Conservation (phyloP, 208 protist species). For the Wallacemonas sp. region DNA sequence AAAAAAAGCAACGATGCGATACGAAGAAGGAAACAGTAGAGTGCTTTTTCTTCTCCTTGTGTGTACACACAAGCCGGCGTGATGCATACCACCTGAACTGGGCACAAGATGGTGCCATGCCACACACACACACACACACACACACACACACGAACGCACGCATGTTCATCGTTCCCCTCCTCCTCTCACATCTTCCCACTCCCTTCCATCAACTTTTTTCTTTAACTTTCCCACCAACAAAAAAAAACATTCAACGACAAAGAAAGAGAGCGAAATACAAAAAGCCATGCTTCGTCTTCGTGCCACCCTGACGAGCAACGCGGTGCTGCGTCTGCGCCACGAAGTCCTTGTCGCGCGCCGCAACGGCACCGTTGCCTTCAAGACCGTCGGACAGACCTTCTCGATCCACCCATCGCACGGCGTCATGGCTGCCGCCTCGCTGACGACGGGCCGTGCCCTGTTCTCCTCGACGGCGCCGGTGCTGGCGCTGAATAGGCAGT, state of each 20-base stretch:
- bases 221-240: not conserved
- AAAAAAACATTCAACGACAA: not conserved
- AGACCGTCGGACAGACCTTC: not conserved
- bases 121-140: no score
- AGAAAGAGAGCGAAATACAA: not conserved
- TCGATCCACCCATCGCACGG: not conserved
- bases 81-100: no score
- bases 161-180: no score
- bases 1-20: not conserved
- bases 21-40: not conserved
- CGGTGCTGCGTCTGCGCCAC: constrained; percentile 23
- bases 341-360: constrained; percentile 27
- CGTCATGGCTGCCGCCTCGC: not conserved
- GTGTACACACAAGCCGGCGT: no score
- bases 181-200: no score
- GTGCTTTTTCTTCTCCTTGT: not conserved
- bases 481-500: no score
- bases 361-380: constrained; percentile 14
- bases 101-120: no score
- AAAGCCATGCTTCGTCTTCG: constrained; percentile 10
- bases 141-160: no score
- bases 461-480: constrained; percentile 5
- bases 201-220: no score
- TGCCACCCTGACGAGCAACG: constrained; percentile 9
- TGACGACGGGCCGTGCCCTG: not conserved